phyloP scores from a whole-genome alignment of 129 eudicot genomes.

The Flaveria ramosissima region DNA sequence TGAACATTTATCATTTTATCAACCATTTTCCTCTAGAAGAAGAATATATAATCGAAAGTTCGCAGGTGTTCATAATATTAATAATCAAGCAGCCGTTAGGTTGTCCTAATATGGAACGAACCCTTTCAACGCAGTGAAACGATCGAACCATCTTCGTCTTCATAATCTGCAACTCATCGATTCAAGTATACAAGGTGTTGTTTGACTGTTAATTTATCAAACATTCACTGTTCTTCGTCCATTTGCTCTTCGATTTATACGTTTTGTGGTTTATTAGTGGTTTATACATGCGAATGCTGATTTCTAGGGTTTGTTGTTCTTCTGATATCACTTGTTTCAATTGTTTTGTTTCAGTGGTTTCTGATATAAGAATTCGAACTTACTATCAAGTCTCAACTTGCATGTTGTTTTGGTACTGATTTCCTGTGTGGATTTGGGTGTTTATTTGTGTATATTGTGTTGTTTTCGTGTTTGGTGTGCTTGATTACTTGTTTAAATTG shows the following conservation, averaged over 20 bases:
- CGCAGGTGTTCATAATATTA: not conserved
- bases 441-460: not conserved
- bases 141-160: not conserved
- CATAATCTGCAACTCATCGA: conserved; percentile 1
- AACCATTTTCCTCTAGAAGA: not conserved
- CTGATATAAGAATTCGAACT: not conserved
- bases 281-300: not conserved
- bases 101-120: conserved; percentile 1
- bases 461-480: not conserved
- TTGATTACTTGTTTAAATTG: not conserved
- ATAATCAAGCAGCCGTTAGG: conserved; percentile 18
- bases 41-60: not conserved
- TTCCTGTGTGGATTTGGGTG: conserved; percentile 9
- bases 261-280: not conserved
- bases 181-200: not conserved
- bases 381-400: not conserved
- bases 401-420: conserved; percentile 7
- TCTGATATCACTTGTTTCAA: not conserved
- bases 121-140: conserved; percentile 10
- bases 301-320: conserved; percentile 23
- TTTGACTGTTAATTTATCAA: not conserved
- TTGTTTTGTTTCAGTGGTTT: not conserved
- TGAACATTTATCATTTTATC: not conserved
- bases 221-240: not conserved
- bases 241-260: not conserved